Percentiles rank a stretch among this genome's conserved stretches.
Conservation (phyloP, 179 eudicot genomes). For the Silene coronaria region DNA sequence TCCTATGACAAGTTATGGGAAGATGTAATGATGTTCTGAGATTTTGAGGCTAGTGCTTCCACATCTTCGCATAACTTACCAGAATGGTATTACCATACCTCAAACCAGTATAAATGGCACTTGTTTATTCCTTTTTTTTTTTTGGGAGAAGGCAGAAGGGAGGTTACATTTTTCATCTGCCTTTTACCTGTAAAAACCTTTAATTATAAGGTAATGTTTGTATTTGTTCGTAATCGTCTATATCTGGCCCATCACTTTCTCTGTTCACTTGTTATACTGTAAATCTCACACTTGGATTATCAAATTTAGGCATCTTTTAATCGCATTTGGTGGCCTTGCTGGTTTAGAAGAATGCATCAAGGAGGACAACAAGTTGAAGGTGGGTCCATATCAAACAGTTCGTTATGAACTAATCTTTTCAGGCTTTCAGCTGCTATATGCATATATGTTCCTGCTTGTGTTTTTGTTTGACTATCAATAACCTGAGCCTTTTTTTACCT, state of each 20-base stretch:
- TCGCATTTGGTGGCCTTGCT: slow-evolving; percentile 94
- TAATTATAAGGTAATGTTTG: neutral
- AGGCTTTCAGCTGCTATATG: neutral
- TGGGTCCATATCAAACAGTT: slow-evolving; percentile 18
- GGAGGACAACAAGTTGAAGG: slow-evolving; percentile 71
- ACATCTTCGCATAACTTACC: neutral
- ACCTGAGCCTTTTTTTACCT: neutral
- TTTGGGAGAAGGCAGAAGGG: neutral
- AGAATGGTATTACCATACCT: neutral
- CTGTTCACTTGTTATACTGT: slow-evolving; percentile 2
- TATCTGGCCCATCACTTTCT: neutral
- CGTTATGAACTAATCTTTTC: neutral
- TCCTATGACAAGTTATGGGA: neutral
- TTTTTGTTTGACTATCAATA: neutral
- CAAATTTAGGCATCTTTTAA: slow-evolving; percentile 63
- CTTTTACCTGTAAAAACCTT: neutral
- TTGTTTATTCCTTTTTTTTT: neutral
- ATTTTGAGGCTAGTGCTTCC: neutral
- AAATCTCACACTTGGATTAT: slow-evolving; percentile 5
- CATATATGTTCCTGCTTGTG: neutral
- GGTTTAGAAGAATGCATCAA: slow-evolving; percentile 94
- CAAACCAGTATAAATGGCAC: neutral
- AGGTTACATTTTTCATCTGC: neutral
- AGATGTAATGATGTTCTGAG: too few relatives aligned
- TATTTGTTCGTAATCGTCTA: neutral